Conservation (phyloP, 2,329 filamentous ascomycete species). For the Trichoderma breve region DNA sequence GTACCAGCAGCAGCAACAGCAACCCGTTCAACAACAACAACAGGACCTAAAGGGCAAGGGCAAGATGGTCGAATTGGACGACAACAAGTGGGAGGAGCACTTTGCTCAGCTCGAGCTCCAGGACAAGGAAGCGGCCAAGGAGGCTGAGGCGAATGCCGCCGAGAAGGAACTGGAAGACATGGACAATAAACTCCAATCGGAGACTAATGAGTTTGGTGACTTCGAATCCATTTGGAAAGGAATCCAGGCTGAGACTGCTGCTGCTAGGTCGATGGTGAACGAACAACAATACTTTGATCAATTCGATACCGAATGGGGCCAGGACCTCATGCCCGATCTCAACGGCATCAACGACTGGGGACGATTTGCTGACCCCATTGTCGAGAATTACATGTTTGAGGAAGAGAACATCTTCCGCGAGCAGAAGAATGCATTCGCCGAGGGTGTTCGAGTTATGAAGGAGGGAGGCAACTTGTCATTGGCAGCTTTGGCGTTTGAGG, state of each 20-base stretch:
- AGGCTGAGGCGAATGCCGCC: slow-evolving; percentile 60
- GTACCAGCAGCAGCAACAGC: slow-evolving; percentile 48
- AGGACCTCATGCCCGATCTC: slow-evolving; percentile 53
- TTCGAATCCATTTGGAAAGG: slow-evolving; percentile 89
- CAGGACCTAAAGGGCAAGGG: slow-evolving; percentile 73
- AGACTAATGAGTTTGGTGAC: slow-evolving; percentile 75
- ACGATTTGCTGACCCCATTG: slow-evolving; percentile 67
- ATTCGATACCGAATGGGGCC: slow-evolving; percentile 78
- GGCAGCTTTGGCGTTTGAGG: slow-evolving; percentile 91
- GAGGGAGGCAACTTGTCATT: slow-evolving; percentile 92
- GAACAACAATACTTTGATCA: slow-evolving; percentile 62
- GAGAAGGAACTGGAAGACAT: slow-evolving; percentile 86
- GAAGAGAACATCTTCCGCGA: slow-evolving; percentile 86
- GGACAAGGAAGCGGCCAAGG: slow-evolving; percentile 47
- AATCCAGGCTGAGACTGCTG: slow-evolving; percentile 72
- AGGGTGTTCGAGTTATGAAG: slow-evolving; percentile 89
- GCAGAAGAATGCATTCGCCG: slow-evolving; percentile 81
- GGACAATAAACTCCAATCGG: slow-evolving; percentile 66
- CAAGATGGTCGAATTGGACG: slow-evolving; percentile 90
- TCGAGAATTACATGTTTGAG: slow-evolving; percentile 93
- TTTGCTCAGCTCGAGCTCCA: slow-evolving; percentile 83
- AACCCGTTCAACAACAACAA: slow-evolving; percentile 47
- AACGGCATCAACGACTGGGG: slow-evolving; percentile 63
- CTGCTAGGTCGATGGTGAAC: slow-evolving; percentile 69
- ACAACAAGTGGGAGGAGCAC: slow-evolving; percentile 93